A percentile compares a stretch with the other conserved stretches of the same genome.
Evolutionary conservation across 257 asterid species (phyloP).

Genomic region (Penstemon newberryi): DNA sequence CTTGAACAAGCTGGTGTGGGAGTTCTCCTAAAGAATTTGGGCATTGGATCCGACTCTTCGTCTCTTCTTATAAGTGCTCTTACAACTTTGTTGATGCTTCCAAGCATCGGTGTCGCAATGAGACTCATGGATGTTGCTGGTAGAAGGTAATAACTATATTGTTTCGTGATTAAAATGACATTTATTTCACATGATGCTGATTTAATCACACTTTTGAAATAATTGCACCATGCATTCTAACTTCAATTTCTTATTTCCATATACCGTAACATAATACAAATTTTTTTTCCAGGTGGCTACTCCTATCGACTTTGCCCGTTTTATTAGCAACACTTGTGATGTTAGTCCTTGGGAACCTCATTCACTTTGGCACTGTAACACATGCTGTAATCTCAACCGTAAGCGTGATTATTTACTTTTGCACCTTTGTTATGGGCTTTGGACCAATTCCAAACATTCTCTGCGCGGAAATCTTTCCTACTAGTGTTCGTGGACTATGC

Average conservation of each 20-base stretch:
- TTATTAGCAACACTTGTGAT: slow-evolving; percentile 58
- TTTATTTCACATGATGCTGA: too few species aligned
- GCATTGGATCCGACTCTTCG: slow-evolving; percentile 76
- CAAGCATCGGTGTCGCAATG: slow-evolving; percentile 95
- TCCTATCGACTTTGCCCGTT: slow-evolving; percentile 78
- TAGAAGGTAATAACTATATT: slow-evolving; percentile 57
- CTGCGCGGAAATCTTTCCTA: slow-evolving; percentile 92
- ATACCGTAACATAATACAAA: too few species aligned
- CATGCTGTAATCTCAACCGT: slow-evolving; percentile 78
- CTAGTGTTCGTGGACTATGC: slow-evolving; percentile 92
- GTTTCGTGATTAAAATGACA: too few species aligned
- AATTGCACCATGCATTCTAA: too few species aligned
- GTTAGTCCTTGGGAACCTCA: slow-evolving; percentile 65
- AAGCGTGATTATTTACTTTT: slow-evolving; percentile 79
- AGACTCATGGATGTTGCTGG: slow-evolving; percentile 94
- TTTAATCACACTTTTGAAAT: too few species aligned
- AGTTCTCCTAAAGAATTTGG: slow-evolving; percentile 68
- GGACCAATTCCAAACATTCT: slow-evolving; percentile 98
- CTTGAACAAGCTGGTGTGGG: slow-evolving; percentile 88
- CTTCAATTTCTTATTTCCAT: too few species aligned
- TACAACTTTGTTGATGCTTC: slow-evolving; percentile 92
- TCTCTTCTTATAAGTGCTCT: slow-evolving; percentile 81
- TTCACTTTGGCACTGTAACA: slow-evolving; percentile 46
- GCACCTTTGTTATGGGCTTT: slow-evolving; percentile 89
- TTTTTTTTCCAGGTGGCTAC: slow-evolving; percentile 61